These are phyloP conservation scores for Phascolomyces articulosus DNA, from an alignment of 371 early-diverging fungal genomes.

Conservation along the genomic window DNA sequence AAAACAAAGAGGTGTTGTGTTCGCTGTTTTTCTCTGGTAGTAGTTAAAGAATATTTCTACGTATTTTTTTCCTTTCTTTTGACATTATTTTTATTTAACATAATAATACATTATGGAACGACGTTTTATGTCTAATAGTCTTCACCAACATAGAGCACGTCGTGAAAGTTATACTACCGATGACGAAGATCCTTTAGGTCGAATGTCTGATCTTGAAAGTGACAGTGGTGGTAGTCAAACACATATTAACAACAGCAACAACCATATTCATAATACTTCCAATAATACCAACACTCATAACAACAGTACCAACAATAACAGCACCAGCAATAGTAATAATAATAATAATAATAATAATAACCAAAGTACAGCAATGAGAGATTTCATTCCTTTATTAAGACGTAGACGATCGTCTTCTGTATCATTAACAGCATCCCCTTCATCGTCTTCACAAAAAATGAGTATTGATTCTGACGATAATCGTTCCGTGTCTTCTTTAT, in stretches of 20 bases:
- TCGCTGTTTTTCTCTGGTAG: too few relatives aligned
- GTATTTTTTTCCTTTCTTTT: too few relatives aligned
- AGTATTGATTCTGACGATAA: slow-evolving; percentile 46
- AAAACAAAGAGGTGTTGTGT: too few relatives aligned
- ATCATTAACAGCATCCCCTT: slow-evolving; percentile 28
- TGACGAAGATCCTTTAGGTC: slow-evolving; percentile 29
- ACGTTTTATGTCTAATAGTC: neutral
- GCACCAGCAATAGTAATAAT: too few relatives aligned
- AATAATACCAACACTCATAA: too few relatives aligned
- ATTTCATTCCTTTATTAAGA: neutral
- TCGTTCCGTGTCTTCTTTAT: slow-evolving; percentile 28
- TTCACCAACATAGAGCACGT: neutral
- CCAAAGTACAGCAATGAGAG: neutral
- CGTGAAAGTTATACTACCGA: slow-evolving; percentile 16
- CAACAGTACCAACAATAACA: too few relatives aligned
- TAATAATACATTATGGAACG: slow-evolving; percentile 3
- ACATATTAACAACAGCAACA: too few relatives aligned
- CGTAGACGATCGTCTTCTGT: slow-evolving; percentile 21
- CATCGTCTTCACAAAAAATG: slow-evolving; percentile 43
- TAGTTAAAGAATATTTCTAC: too few relatives aligned
- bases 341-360: too few relatives aligned
- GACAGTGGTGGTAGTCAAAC: neutral
- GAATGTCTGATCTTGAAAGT: slow-evolving; percentile 36
- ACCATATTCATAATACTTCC: too few relatives aligned
- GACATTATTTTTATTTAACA: too few relatives aligned